These are phyloP conservation scores for Ceratopteris richardii DNA, from an alignment of 75 land plant species.

Conservation along the genomic window DNA sequence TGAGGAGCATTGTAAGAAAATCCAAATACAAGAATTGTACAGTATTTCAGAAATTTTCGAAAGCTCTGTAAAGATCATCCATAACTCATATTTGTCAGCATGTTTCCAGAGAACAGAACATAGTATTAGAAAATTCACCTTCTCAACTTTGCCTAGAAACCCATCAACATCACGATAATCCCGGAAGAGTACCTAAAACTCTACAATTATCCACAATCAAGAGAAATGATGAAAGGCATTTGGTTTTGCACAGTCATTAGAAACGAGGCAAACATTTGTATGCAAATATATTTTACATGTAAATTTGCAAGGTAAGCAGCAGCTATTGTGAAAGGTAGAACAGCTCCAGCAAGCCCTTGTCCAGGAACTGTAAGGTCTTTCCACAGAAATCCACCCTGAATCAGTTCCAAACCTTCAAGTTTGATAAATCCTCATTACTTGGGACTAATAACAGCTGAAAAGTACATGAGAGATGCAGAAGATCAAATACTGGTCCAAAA, in stretches of 20 bases:
- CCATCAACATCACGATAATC: not conserved
- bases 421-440: too few species aligned
- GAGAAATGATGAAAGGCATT: not conserved
- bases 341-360: not conserved
- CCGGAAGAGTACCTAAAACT: slow-evolving; percentile 3
- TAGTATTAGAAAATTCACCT: not conserved
- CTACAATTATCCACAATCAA: not conserved
- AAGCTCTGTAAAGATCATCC: not conserved
- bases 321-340: not conserved
- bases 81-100: too few species aligned
- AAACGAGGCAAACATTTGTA: not conserved
- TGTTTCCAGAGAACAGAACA: not conserved
- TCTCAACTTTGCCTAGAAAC: not conserved
- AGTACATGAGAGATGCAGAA: too few species aligned
- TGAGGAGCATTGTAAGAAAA: not conserved
- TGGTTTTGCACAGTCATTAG: not conserved
- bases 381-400: slow-evolving; percentile 5
- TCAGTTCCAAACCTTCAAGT: too few species aligned
- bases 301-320: not conserved
- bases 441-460: too few species aligned
- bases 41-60: not conserved
- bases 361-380: slow-evolving; percentile 8
- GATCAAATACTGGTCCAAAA: too few species aligned
- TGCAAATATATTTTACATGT: not conserved
- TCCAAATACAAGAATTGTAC: not conserved